phyloP scores from a whole-genome alignment of 768 basidiomycete species.

The Mycena galericulata region DNA sequence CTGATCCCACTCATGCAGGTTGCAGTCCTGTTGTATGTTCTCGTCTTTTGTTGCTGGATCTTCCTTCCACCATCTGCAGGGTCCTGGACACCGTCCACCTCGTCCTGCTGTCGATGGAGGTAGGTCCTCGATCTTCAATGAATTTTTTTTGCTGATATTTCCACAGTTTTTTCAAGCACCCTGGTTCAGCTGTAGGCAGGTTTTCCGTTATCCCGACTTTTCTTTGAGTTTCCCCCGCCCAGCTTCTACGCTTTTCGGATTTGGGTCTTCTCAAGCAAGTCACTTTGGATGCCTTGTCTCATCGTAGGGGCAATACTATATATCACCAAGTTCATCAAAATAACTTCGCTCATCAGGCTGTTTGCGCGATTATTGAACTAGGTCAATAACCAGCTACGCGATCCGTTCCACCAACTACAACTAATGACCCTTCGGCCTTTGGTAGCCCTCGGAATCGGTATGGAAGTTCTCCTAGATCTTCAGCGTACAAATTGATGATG shows the following conservation, averaged over 20 bases:
- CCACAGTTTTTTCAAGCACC: neutral
- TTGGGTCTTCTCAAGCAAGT: neutral
- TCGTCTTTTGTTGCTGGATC: no score
- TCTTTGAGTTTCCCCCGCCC: no score
- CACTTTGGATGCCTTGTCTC: neutral
- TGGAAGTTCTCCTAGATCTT: no score
- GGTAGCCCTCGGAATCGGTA: neutral
- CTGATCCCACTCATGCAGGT: neutral
- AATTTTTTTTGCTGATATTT: neutral
- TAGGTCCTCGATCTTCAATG: neutral
- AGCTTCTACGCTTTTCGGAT: constrained; percentile 4
- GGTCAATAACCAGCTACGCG: no score
- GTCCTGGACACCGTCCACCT: neutral
- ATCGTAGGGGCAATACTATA: neutral
- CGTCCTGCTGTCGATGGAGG: neutral
- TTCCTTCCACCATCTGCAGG: neutral
- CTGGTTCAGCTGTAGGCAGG: neutral
- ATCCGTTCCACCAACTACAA: no score
- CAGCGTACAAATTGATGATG: no score
- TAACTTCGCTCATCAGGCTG: neutral
- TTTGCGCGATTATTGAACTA: neutral
- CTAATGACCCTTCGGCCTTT: no score
- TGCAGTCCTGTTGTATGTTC: neutral
- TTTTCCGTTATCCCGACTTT: no score
- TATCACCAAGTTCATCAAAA: neutral